phyloP scores from a whole-genome alignment of 1,284 basidiomycete species.

The Sporisorium reilianum region DNA sequence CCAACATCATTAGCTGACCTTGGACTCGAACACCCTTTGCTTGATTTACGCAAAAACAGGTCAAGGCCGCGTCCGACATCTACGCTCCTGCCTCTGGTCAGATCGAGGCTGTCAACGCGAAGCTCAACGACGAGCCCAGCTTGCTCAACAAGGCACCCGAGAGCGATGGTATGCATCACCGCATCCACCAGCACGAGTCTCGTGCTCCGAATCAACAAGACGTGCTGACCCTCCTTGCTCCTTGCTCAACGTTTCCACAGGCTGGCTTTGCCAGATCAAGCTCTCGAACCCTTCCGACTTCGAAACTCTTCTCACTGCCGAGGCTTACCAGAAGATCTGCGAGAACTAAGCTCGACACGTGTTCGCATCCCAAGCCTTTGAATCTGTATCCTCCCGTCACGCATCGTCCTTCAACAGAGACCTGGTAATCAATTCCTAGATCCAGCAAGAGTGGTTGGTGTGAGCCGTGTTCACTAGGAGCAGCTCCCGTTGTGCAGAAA shows the following conservation, averaged over 20 bases:
- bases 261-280: constrained; percentile 96
- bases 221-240: neutral
- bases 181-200: neutral
- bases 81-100: constrained; percentile 92
- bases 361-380: neutral
- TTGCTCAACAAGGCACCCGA: constrained; percentile 92
- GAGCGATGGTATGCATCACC: constrained; percentile 77
- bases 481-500: neutral
- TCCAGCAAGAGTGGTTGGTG: neutral
- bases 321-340: constrained; percentile 77
- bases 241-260: constrained; percentile 71
- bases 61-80: constrained; percentile 97
- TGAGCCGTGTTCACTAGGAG: too few relatives aligned
- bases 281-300: constrained; percentile 80
- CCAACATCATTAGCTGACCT: too few relatives aligned
- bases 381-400: constrained; percentile 1
- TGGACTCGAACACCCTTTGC: neutral
- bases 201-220: neutral
- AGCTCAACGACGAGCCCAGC: constrained; percentile 78
- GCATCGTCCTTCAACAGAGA: constrained; percentile 37
- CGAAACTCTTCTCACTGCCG: constrained; percentile 80
- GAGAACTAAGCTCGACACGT: constrained; percentile 34
- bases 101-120: constrained; percentile 83
- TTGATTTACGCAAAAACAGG: constrained; percentile 12
- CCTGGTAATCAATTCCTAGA: neutral